A percentile compares a stretch with the other conserved stretches of the same genome.
These are phyloP conservation scores for Penicillium simplicissimum DNA, from an alignment of 495 filamentous ascomycete genomes.

Conservation along the genomic window DNA sequence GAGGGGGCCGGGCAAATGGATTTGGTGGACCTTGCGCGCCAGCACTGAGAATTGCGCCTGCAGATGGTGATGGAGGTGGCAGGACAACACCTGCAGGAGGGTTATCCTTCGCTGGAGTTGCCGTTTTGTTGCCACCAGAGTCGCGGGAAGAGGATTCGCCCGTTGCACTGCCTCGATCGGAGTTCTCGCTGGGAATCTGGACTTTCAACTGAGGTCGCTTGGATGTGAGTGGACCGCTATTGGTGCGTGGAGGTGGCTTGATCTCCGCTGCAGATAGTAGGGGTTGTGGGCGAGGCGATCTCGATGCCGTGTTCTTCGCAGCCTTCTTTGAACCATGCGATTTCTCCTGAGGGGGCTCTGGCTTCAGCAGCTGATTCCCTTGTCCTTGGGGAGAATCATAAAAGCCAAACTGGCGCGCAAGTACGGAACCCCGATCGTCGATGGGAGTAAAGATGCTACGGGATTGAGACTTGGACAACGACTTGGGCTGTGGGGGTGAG, in stretches of 20 bases:
- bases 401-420: conserved; percentile 80
- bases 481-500: conserved; percentile 61
- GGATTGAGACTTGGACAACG: conserved; percentile 78
- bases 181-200: conserved; percentile 89
- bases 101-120: conserved; percentile 57
- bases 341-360: conserved; percentile 47
- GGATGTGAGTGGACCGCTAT: conserved; percentile 60
- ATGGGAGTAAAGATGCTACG: conserved; percentile 97
- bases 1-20: conserved; percentile 87
- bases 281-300: conserved; percentile 46
- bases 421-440: conserved; percentile 84
- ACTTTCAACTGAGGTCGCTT: conserved; percentile 85
- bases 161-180: conserved; percentile 76
- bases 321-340: conserved; percentile 47
- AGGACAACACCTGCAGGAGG: conserved; percentile 72
- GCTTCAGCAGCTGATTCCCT: conserved; percentile 40
- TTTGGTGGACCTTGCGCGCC: conserved; percentile 93
- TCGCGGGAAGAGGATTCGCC: conserved; percentile 75
- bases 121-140: conserved; percentile 58
- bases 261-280: conserved; percentile 58
- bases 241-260: conserved; percentile 73
- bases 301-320: conserved; percentile 35
- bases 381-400: conserved; percentile 47
- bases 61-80: conserved; percentile 89
- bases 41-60: conserved; percentile 80